Evolutionary conservation across 169 alveolate species (phyloP), one percentile per base, ranked within the genome.

Genomic region (Plasmodium inui): DNA sequence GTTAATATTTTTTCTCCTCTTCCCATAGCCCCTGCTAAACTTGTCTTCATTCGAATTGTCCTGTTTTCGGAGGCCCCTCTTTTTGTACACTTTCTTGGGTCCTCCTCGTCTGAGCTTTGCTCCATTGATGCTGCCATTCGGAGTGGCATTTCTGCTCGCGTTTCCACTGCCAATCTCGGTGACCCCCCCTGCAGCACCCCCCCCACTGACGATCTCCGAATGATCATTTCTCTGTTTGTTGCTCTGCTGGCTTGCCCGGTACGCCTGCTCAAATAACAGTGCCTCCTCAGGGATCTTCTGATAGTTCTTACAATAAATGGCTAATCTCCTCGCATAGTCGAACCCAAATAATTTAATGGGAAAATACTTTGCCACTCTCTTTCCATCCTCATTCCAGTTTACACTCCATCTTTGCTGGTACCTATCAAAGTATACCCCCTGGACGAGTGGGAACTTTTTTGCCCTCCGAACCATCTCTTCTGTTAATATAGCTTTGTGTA

Each of bases 371-470:
- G 97, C 97, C 9, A 95, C 96, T 74, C 97, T 79, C 41, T 96
- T 91, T 4, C 97, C 97, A 71, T 96, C 93, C 88, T 96, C 96
- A 53, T 93, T 95, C 97, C 97, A 96, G 9, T 95, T 95, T 2
- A 96, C 97, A 30, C 96, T 92, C 97, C 97, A 96, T n/a, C 97
- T 95, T 30, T 92, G 95, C 93, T 96, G 96, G 17, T 96, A 95
- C 57, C 95, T 92, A 90, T 96, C 97, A 72, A 96, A 96, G 76
- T 96, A 96, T 55, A 96, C 95, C 0, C 97, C 97, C 28, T 96
- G 95, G 17, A 96, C 96, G 22, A 93, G 74, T 30, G 97, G 97
- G 86, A 92, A 96, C 19, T 93, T 83, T 73, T 92, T 95, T 28
- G 97, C 97, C 81, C 94, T 84, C 9, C 96, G 94, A 19, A 95